phyloP scores from a whole-genome alignment of 768 basidiomycete genomes.

The Trametes meyenii region DNA sequence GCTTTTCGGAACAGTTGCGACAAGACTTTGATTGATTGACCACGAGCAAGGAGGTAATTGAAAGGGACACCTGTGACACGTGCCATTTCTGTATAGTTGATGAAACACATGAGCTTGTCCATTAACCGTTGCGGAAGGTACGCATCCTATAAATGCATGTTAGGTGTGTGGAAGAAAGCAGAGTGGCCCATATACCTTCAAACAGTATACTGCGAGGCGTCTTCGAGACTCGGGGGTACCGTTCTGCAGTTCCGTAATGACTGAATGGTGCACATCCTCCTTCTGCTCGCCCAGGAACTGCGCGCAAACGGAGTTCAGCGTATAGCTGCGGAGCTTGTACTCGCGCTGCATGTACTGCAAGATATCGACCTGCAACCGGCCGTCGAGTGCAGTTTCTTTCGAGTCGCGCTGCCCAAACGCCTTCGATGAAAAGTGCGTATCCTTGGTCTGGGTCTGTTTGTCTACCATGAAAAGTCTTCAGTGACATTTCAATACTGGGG shows the following conservation, averaged over 20 bases:
- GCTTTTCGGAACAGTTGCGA: constrained; percentile 95
- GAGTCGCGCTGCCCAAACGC: constrained; percentile 97
- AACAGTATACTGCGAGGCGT: constrained; percentile 93
- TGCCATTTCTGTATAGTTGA: constrained; percentile 99
- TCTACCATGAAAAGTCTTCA: constrained; percentile 45
- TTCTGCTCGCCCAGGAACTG: constrained; percentile 99
- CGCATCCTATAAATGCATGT: constrained; percentile 68
- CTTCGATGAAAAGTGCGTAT: constrained; percentile 96
- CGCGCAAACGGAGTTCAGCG: constrained; percentile 96
- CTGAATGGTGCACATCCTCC: constrained; percentile 98
- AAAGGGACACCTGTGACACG: constrained; percentile 99
- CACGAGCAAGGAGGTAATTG: constrained; percentile 90
- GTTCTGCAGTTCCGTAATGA: constrained; percentile 97
- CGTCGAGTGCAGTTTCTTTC: constrained; percentile 89
- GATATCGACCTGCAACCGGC: constrained; percentile 92
- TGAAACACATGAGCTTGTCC: constrained; percentile 98
- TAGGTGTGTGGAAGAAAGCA: neutral
- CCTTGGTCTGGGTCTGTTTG: constrained; percentile 77
- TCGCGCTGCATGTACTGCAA: constrained; percentile 99
- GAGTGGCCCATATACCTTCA: constrained; percentile 67
- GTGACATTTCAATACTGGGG: constrained; percentile 2
- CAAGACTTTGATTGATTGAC: constrained; percentile 98
- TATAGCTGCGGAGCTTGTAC: constrained; percentile 95
- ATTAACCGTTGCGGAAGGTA: constrained; percentile 95
- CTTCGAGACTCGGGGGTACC: constrained; percentile 92